Percentiles rank a stretch among this genome's conserved stretches.
Conservation (phyloP, 345 rosid species). For the Iberis pinnata region DNA sequence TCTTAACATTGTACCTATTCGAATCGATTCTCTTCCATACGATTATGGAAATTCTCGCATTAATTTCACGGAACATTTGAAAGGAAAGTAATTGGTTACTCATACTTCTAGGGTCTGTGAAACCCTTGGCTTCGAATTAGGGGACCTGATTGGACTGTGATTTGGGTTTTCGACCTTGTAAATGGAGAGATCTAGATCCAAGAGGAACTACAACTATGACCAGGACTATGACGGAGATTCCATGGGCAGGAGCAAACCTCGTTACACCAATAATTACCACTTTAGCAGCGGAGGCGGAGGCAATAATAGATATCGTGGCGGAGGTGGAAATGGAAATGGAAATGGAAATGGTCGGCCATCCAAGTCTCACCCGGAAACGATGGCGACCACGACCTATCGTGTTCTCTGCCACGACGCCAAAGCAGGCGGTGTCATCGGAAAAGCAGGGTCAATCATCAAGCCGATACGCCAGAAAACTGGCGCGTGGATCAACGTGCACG, state of each 20-base stretch:
- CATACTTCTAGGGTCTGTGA: too few species aligned
- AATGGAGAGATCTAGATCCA: slow-evolving; percentile 98
- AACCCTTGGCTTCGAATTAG: too few species aligned
- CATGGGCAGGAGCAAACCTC: slow-evolving; percentile 55
- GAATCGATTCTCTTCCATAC: too few species aligned
- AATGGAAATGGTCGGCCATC: slow-evolving; percentile 29
- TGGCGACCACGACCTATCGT: slow-evolving; percentile 85
- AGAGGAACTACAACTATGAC: slow-evolving; percentile 83
- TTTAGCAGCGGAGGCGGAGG: slow-evolving; percentile 42
- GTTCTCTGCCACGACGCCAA: slow-evolving; percentile 86
- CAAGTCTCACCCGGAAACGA: slow-evolving; percentile 45
- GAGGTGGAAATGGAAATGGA: slow-evolving; percentile 5
- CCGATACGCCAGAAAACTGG: slow-evolving; percentile 88
- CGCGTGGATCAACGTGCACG: slow-evolving; percentile 97
- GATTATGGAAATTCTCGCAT: too few species aligned
- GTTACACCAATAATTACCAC: slow-evolving; percentile 45
- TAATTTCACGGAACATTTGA: too few species aligned
- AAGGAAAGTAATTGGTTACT: too few species aligned
- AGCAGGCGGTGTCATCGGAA: slow-evolving; percentile 98
- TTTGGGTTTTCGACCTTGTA: not conserved
- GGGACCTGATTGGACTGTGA: too few species aligned
- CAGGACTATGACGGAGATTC: slow-evolving; percentile 78
- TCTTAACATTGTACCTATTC: too few species aligned
- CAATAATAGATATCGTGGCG: slow-evolving; percentile 32
- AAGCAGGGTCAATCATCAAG: slow-evolving; percentile 90